These are phyloP conservation scores for Ceratobasidium sp. DNA, from an alignment of 1,284 basidiomycete genomes.

Conservation along the genomic window DNA sequence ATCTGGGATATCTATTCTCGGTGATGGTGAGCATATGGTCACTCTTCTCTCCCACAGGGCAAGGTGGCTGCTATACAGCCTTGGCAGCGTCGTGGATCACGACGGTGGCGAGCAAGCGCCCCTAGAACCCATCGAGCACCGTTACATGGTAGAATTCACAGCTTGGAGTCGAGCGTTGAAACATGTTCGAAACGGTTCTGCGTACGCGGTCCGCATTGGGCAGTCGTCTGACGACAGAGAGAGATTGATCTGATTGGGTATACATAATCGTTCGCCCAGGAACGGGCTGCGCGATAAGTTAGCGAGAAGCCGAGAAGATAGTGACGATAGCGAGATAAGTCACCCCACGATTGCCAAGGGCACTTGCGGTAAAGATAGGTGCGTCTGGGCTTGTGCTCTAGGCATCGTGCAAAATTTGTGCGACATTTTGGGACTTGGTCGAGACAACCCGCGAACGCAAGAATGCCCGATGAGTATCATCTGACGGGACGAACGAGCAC, in stretches of 20 bases:
- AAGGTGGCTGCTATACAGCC: not conserved
- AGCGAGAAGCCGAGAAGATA: not conserved
- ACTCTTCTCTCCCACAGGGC: not conserved
- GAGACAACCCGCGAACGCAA: not conserved
- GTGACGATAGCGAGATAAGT: not conserved
- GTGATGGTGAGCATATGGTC: not conserved
- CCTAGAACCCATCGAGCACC: too few species aligned
- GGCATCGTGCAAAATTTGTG: not conserved
- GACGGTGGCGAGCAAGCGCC: not conserved
- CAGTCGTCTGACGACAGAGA: not conserved
- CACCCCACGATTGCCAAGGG: not conserved
- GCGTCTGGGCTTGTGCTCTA: not conserved
- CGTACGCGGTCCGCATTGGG: not conserved
- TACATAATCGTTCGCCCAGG: not conserved
- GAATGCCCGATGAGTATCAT: not conserved
- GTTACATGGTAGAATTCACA: not conserved
- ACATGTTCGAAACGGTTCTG: constrained; percentile 1
- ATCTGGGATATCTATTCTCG: not conserved
- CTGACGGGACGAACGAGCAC: not conserved
- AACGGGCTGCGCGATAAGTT: not conserved
- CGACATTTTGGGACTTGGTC: not conserved
- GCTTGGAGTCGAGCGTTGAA: not conserved
- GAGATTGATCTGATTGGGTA: not conserved
- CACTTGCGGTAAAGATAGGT: not conserved
- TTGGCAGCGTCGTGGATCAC: not conserved